Evolutionary conservation across 495 filamentous ascomycete genomes (phyloP).

Genomic region (Penicillium arizonense): DNA sequence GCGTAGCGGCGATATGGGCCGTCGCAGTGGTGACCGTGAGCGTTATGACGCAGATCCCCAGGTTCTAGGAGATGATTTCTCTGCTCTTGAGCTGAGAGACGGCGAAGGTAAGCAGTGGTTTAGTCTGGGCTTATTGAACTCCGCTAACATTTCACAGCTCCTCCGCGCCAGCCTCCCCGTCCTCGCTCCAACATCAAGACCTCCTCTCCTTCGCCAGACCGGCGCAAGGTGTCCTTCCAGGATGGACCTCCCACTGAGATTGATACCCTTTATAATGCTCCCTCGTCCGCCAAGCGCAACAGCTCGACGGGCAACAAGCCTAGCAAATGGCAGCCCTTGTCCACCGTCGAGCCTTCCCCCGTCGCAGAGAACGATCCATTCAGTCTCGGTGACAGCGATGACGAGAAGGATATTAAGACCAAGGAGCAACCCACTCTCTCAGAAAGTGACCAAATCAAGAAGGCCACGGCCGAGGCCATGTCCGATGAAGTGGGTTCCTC

Average conservation of each 20-base stretch:
- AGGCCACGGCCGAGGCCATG: conserved; percentile 62
- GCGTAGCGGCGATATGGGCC: conserved; percentile 56
- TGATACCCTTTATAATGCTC: conserved; percentile 70
- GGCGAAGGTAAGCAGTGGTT: conserved; percentile 57
- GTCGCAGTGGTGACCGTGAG: conserved; percentile 77
- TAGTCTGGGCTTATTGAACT: neutral
- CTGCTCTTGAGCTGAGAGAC: conserved; percentile 77
- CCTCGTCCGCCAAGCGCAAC: conserved; percentile 49
- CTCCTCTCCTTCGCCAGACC: conserved; percentile 59
- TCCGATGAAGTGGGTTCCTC: conserved; percentile 28
- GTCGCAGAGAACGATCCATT: conserved; percentile 93
- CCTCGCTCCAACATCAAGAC: conserved; percentile 84
- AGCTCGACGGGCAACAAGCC: conserved; percentile 54
- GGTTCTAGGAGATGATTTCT: conserved; percentile 87
- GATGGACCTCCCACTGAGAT: conserved; percentile 72
- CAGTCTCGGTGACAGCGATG: conserved; percentile 92
- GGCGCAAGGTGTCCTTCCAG: conserved; percentile 77
- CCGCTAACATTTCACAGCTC: conserved; percentile 36
- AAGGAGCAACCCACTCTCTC: conserved; percentile 61
- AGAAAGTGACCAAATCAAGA: conserved; percentile 68
- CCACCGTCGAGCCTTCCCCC: conserved; percentile 81
- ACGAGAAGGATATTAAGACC: conserved; percentile 78
- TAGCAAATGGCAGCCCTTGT: conserved; percentile 97
- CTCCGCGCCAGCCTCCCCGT: conserved; percentile 54
- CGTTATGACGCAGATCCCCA: conserved; percentile 96